phyloP scores from a whole-genome alignment of 148 eudicot species.

The Limonium bicolor region DNA sequence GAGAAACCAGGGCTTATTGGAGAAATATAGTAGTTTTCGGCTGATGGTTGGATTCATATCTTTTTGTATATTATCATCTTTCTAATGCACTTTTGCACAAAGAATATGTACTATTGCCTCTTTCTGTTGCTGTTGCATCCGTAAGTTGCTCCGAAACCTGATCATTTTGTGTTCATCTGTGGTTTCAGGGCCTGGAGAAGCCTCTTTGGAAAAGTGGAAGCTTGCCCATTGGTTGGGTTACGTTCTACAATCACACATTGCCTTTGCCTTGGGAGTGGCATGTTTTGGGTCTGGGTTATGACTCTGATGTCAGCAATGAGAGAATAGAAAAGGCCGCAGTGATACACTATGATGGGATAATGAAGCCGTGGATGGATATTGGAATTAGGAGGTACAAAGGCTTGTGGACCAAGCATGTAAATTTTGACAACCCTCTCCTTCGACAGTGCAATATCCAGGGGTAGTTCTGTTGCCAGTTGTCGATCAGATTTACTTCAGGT shows the following conservation, averaged over 20 bases:
- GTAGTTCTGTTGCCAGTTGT: too few species aligned
- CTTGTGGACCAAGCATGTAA: slow-evolving; percentile 53
- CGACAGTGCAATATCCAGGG: slow-evolving; percentile 82
- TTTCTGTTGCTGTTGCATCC: too few species aligned
- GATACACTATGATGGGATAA: slow-evolving; percentile 75
- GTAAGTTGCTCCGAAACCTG: too few species aligned
- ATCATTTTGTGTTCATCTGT: neutral
- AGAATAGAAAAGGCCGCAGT: slow-evolving; percentile 63
- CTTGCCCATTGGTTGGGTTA: slow-evolving; percentile 87
- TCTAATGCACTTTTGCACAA: too few species aligned
- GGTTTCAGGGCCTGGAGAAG: slow-evolving; percentile 51
- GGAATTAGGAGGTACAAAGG: slow-evolving; percentile 57
- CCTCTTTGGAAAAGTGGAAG: slow-evolving; percentile 63
- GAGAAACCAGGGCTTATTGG: slow-evolving; percentile 59
- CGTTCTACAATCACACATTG: slow-evolving; percentile 61
- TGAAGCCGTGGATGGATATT: slow-evolving; percentile 95
- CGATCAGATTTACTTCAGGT: too few species aligned
- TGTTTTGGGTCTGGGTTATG: slow-evolving; percentile 69
- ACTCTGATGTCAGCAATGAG: slow-evolving; percentile 24
- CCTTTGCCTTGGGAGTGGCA: slow-evolving; percentile 65
- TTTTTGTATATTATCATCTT: neutral
- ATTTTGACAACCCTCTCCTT: slow-evolving; percentile 50
- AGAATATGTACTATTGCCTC: too few species aligned
- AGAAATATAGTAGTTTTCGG: slow-evolving; percentile 47
- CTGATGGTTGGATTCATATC: slow-evolving; percentile 27